These are phyloP conservation scores for Apophysomyces sp. DNA, from an alignment of 371 early-diverging fungal species.

Conservation along the genomic window DNA sequence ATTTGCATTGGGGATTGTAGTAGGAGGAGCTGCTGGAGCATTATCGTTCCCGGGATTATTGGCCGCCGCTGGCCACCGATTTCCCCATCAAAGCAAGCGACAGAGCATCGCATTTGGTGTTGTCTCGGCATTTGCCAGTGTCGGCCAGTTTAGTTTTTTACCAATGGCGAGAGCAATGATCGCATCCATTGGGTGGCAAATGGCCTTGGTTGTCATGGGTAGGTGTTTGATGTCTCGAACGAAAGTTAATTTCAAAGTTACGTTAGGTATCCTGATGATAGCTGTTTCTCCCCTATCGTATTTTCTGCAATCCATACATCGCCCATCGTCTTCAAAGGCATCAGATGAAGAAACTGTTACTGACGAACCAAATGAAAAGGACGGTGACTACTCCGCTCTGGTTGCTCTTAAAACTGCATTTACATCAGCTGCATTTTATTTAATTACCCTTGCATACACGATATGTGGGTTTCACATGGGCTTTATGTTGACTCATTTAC, in stretches of 20 bases:
- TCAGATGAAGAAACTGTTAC: not conserved
- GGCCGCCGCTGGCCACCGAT: constrained; percentile 27
- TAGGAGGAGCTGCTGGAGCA: constrained; percentile 32
- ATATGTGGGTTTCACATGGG: constrained; percentile 38
- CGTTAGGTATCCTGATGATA: constrained; percentile 14
- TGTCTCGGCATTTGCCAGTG: constrained; percentile 33
- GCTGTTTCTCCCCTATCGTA: constrained; percentile 12
- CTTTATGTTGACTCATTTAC: constrained; percentile 33
- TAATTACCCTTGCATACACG: constrained; percentile 27
- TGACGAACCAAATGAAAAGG: not conserved
- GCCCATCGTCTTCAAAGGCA: constrained; percentile 6
- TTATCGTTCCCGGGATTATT: constrained; percentile 31
- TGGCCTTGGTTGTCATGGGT: constrained; percentile 25
- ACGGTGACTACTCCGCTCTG: constrained; percentile 11
- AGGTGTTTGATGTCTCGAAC: not conserved
- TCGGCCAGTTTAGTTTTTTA: constrained; percentile 35
- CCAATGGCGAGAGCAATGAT: constrained; percentile 30
- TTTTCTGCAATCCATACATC: constrained; percentile 18
- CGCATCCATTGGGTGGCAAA: constrained; percentile 24
- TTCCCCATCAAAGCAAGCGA: constrained; percentile 21
- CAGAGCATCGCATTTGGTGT: constrained; percentile 37
- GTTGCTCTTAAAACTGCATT: constrained; percentile 25
- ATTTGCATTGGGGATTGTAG: constrained; percentile 25
- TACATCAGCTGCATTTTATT: constrained; percentile 20
- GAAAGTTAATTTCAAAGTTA: not conserved